These are phyloP conservation scores for Apium graveolens DNA, from an alignment of 129 eudicot genomes.

Conservation along the genomic window DNA sequence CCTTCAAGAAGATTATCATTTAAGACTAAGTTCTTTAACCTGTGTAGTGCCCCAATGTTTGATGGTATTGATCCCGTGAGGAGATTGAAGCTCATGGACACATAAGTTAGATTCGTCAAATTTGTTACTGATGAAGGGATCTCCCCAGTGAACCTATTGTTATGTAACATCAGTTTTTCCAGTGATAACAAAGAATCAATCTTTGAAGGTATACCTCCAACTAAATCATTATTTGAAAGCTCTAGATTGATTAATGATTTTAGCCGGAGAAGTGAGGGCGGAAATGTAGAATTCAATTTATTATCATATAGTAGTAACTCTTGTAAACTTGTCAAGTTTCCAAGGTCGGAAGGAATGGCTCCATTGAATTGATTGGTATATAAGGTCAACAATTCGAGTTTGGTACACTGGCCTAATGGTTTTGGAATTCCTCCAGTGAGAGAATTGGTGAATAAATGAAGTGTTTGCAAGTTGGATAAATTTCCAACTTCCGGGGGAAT, in stretches of 20 bases:
- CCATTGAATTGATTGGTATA: constrained; percentile 51
- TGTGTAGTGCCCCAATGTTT: constrained; percentile 54
- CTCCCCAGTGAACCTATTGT: constrained; percentile 45
- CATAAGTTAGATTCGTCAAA: constrained; percentile 41
- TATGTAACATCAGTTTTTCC: constrained; percentile 44
- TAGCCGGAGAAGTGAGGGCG: constrained; percentile 40
- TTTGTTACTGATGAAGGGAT: constrained; percentile 53
- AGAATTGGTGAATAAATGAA: constrained; percentile 46
- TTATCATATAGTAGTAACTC: constrained; percentile 39
- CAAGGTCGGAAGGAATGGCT: constrained; percentile 55
- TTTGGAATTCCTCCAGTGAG: constrained; percentile 58
- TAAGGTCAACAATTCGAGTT: constrained; percentile 33
- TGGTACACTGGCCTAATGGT: constrained; percentile 42
- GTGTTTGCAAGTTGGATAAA: constrained; percentile 31
- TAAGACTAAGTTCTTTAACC: constrained; percentile 40
- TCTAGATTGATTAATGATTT: constrained; percentile 43
- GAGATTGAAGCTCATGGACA: constrained; percentile 41
- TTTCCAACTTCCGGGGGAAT: constrained; percentile 57
- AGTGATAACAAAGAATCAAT: constrained; percentile 40
- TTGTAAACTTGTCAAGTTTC: constrained; percentile 41
- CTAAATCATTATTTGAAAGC: constrained; percentile 41
- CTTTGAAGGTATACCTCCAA: constrained; percentile 43
- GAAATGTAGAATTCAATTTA: constrained; percentile 50
- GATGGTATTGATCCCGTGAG: constrained; percentile 61
- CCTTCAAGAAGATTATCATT: constrained; percentile 50